A percentile compares a stretch with the other conserved stretches of the same genome.
These are phyloP conservation scores for Coniochaeta sp. DNA, from an alignment of 2,329 filamentous ascomycete species.

Conservation along the genomic window DNA sequence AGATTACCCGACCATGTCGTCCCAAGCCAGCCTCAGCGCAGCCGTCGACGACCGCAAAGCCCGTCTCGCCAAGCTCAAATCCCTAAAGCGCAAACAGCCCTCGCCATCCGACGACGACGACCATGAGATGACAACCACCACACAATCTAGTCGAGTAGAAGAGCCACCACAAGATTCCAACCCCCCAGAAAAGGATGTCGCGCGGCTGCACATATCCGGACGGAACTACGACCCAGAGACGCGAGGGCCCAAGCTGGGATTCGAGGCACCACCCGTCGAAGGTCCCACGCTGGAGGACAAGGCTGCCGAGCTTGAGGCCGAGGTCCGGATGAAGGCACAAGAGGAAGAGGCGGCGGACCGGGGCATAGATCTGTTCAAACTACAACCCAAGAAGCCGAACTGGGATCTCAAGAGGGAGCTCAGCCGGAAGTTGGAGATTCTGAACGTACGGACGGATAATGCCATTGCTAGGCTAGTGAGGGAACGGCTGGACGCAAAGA, in stretches of 20 bases:
- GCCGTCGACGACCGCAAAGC: constrained; percentile 90
- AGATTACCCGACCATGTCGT: constrained; percentile 22
- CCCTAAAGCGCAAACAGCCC: constrained; percentile 87
- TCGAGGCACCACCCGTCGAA: constrained; percentile 70
- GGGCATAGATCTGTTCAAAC: constrained; percentile 84
- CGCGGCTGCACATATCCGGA: constrained; percentile 71
- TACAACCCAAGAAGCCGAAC: constrained; percentile 97
- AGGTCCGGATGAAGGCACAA: constrained; percentile 57
- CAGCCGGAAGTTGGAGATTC: constrained; percentile 72
- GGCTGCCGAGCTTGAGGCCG: constrained; percentile 65
- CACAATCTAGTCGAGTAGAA: constrained; percentile 7
- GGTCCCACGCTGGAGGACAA: constrained; percentile 73
- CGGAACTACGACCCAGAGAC: constrained; percentile 87
- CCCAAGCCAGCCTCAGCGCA: constrained; percentile 60
- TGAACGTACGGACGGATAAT: constrained; percentile 86
- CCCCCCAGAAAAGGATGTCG: constrained; percentile 40
- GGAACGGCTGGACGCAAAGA: constrained; percentile 69
- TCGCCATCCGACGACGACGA: constrained; percentile 34
- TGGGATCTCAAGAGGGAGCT: constrained; percentile 95
- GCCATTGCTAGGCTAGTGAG: constrained; percentile 83
- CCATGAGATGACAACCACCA: constrained; percentile 8
- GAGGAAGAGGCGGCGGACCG: constrained; percentile 67
- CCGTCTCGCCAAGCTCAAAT: constrained; percentile 89
- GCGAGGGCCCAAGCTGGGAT: constrained; percentile 84
- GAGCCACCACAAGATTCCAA: constrained; percentile 3